Evolutionary conservation across 2,329 filamentous ascomycete genomes (phyloP), one percentile per base, ranked within the genome.

Genomic region (Penicillium decumbens): DNA sequence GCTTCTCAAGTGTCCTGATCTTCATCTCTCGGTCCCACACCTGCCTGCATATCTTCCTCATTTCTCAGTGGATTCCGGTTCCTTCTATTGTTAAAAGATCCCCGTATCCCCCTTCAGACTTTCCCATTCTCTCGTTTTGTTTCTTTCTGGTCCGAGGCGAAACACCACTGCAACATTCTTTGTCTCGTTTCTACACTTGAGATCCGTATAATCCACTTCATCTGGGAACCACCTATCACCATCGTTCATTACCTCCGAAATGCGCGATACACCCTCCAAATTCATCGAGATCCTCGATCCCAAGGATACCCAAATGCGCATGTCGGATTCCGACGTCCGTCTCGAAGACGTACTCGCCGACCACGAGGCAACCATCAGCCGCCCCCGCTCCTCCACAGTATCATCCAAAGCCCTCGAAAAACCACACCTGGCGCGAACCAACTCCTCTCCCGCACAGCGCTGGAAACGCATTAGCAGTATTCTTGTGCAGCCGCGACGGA

Each of bases 211-310:
- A 37, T 4, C n/a, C 32, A 33, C 32, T n/a, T 18, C n/a, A 29
- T 9, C 27, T 10, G 8, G n/a, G n/a, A 30, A 13, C 28, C 12
- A 12, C 12, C 15, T 35, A 5, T 10, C 32, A 35, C 32, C 18
- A 7, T 35, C 32, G 32, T 18, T 35, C 10, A 3, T 7, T 15
- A 35, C 13, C 18, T 23, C 32, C 48, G 54, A 50, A 47, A 63
- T 67, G 63, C 62, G 59, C 44, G 67, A 66, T 47, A 71, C 68
- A 56, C 56, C 70, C 15, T 73, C 71, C 53, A 72, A 66, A 53
- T 74, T 74, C 55, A 65, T 72, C 50, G 72, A 74, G 55, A 72
- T 73, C 45, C 68, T 74, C 54, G 66, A 72, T 55, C 62, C 66
- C 39, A 64, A 70, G 49, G 62, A 66, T 38, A 58, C 58, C 20